Conservation (phyloP, 768 basidiomycete species). For the Strobilomyces dryophilus region DNA sequence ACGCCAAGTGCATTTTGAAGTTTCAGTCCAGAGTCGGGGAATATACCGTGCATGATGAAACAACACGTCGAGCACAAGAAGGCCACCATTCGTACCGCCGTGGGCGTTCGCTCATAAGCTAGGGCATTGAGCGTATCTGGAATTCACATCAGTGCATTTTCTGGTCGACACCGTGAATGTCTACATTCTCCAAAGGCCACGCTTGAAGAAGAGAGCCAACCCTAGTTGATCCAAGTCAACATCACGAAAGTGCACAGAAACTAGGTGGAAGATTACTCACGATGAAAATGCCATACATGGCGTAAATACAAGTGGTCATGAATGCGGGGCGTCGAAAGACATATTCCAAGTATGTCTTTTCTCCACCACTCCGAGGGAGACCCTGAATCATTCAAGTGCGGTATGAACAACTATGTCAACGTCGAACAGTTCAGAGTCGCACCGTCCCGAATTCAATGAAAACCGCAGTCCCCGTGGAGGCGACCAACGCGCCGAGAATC, state of each 20-base stretch:
- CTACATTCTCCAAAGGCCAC: conserved; percentile 75
- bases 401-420: neutral
- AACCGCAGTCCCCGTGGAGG: conserved; percentile 63
- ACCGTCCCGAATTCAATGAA: conserved; percentile 77
- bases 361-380: conserved; percentile 66
- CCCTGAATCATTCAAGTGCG: conserved; percentile 37
- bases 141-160: neutral
- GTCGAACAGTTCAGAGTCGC: conserved; percentile 7
- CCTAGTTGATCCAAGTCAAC: conserved; percentile 33
- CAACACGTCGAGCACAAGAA: conserved; percentile 54
- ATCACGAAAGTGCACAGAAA: neutral
- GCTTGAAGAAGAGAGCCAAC: conserved; percentile 53
- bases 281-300: conserved; percentile 53
- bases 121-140: conserved; percentile 59
- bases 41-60: conserved; percentile 52
- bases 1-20: conserved; percentile 61
- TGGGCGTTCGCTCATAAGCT: conserved; percentile 39
- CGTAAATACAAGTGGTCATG: conserved; percentile 55
- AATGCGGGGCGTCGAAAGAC: conserved; percentile 62
- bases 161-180: neutral
- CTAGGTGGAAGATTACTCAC: conserved; percentile 34
- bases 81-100: conserved; percentile 49
- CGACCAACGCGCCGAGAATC: conserved; percentile 62
- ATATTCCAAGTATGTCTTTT: conserved; percentile 72
- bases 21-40: conserved; percentile 51